Evolutionary conservation across 139 green algal genomes (phyloP), one percentile per base, ranked within the genome.

Genomic region (Desmodesmus armatus): DNA sequence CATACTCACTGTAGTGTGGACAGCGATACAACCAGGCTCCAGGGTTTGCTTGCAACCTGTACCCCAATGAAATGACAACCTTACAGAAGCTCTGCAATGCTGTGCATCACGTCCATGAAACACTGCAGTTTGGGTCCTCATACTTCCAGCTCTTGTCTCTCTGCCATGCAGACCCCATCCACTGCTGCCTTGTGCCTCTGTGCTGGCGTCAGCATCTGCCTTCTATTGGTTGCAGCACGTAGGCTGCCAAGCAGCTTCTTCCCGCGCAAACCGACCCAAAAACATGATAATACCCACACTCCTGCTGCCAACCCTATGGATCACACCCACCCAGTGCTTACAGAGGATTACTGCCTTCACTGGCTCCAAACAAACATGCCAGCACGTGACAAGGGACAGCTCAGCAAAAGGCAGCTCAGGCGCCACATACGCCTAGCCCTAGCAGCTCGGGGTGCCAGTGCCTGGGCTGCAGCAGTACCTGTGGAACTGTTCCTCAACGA

Each of bases 401-500:
- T 82, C 19, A 21, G 27, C 4, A 21, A 78, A 7, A 15, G 66
- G 66, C 3, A 37, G 40, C 58, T 87, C 25, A 0, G 44, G 13
- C 25, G 65, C 3, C 70, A 88, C 37, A 29, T 23, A 2, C 33
- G 35, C 3, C 65, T 85, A 11, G 86, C 86, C 0, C 62, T 92
- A 3, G 6, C 49, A 35, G 89, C 89, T 7, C 74, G 87, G 15
- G 41, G 21, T 3, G 69, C 77, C 27, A 82, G 66, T 51, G 40
- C 49, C 43, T 93, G 85, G 85, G 87, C 82, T 9, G 29, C 9
- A 19, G 75, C 40, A 11, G 85, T 93, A 11, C 90, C 90, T 0
- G 82, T 58, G 82, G 66, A 88, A 0, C 39, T 91, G 5, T 93
- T 90, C 40, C 69, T 88, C 0, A 88, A 93, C 37, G 85, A 88